Base-by-base conservation (phyloP, 2,329 filamentous ascomycete genomes). In the Pseudocercospora pini-densiflorae region DNA sequence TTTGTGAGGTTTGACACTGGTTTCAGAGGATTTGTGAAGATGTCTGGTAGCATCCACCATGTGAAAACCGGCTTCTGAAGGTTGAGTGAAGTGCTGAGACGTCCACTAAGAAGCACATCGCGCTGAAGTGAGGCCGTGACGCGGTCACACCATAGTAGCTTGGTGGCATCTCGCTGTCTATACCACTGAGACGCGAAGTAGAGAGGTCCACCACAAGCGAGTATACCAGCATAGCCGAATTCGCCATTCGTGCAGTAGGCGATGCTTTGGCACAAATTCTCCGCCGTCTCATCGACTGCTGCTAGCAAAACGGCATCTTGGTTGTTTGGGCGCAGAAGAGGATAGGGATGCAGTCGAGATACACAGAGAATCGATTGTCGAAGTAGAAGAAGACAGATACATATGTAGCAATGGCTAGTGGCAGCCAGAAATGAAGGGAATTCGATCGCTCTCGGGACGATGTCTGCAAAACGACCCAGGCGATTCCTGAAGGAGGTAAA, bases 21-120 rank as follows among this genome's bases (percentile, higher is more conserved):
- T 19, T 19, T 7, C 45, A 47, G n/a, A 47, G n/a, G n/a, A 23
- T 23, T 47, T n/a, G 45, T 23, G 23, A 63, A 63, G 16, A 58
- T 63, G 23, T 63, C 51, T 23, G 61, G 31, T 31, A 49, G 36
- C 61, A 63, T 63, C 33, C 51, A 63, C 61, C 61, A 58, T 10
- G 61, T 63, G 33, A 58, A 63, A 16, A 58, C 61, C 12, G 61
- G 51, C 51, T 58, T 63, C 14, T 45, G 33, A 8, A 63, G 51
- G 23, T 63, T 53, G 8, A 63, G 53, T 21, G 61, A 63, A 16
- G 33, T 63, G 23, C 29, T 58, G 5, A 57, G 27, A 2, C 36
- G 45, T 16, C 51, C 61, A 5, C 40, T 40, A 8, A 58, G 33
- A n/a, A 63, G 36, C 16, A 47, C 36, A 53, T 63, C 51, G 6